A percentile compares a stretch with the other conserved stretches of the same genome.
Evolutionary conservation across 495 filamentous ascomycete species (phyloP).

Genomic region (Penicillium waksmanii): DNA sequence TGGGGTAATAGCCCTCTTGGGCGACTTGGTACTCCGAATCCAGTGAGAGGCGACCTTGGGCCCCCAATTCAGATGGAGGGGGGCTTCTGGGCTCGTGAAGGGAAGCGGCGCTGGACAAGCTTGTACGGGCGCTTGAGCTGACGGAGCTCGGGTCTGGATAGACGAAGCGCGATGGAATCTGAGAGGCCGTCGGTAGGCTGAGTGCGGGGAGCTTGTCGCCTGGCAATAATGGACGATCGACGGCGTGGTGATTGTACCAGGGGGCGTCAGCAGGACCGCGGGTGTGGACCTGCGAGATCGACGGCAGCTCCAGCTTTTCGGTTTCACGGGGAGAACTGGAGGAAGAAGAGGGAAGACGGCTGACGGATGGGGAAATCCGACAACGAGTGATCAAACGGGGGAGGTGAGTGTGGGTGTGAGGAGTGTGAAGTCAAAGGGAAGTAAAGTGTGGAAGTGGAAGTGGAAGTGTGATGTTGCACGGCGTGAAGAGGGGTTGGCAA

Average conservation of each 20-base stretch:
- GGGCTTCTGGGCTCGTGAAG: slow-evolving; percentile 41
- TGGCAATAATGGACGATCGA: slow-evolving; percentile 67
- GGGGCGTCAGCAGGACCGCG: slow-evolving; percentile 81
- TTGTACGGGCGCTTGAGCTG: slow-evolving; percentile 42
- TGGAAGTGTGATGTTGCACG: slow-evolving; percentile 19
- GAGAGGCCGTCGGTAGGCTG: slow-evolving; percentile 67
- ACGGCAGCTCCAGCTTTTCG: slow-evolving; percentile 99
- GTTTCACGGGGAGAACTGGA: slow-evolving; percentile 57
- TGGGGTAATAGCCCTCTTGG: slow-evolving; percentile 45
- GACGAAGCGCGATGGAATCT: slow-evolving; percentile 56
- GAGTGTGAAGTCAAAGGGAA: slow-evolving; percentile 1
- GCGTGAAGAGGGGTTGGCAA: too few relatives aligned
- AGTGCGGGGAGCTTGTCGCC: slow-evolving; percentile 81
- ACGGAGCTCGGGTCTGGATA: slow-evolving; percentile 42
- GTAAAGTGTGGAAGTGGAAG: slow-evolving; percentile 6
- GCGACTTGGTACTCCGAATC: slow-evolving; percentile 44
- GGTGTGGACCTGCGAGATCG: slow-evolving; percentile 87
- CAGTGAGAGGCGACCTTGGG: slow-evolving; percentile 42
- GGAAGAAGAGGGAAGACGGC: slow-evolving; percentile 31
- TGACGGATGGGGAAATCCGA: slow-evolving; percentile 35
- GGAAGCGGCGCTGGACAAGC: slow-evolving; percentile 41
- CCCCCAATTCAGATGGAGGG: slow-evolving; percentile 40
- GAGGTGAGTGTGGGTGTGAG: too few relatives aligned
- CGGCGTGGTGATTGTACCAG: slow-evolving; percentile 75
- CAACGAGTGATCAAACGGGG: slow-evolving; percentile 19